Conservation (phyloP, 208 protist genomes). For the Acanthamoeba healyi region DNA sequence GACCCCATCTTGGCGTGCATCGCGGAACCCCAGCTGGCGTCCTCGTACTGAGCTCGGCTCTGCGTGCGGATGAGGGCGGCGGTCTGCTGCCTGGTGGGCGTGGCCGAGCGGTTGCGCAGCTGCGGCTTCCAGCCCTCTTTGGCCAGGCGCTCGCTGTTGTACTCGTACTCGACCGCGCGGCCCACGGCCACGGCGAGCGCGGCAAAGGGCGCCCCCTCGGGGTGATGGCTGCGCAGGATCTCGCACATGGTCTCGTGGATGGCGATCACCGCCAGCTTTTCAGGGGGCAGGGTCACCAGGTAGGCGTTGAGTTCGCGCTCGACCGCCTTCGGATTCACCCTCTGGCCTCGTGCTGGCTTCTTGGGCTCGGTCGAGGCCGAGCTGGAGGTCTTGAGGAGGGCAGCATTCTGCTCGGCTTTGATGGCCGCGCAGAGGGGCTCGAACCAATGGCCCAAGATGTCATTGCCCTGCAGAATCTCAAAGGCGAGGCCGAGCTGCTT, state of each 20-base stretch:
- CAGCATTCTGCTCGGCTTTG: slow-evolving; percentile 32
- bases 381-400: neutral
- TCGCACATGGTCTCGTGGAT: slow-evolving; percentile 60
- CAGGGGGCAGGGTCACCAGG: slow-evolving; percentile 44
- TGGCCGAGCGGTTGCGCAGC: neutral
- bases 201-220: neutral
- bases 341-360: no score
- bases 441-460: slow-evolving; percentile 76
- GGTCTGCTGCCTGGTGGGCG: neutral
- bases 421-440: slow-evolving; percentile 65
- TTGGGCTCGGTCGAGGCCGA: no score
- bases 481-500: slow-evolving; percentile 36
- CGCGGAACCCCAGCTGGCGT: neutral
- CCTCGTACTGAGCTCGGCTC: neutral
- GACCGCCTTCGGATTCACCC: neutral
- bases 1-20: slow-evolving; percentile 9
- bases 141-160: slow-evolving; percentile 25
- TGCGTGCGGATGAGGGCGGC: neutral
- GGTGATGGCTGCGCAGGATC: neutral
- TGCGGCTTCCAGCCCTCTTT: slow-evolving; percentile 43
- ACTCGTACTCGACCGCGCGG: slow-evolving; percentile 50
- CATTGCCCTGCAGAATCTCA: slow-evolving; percentile 2
- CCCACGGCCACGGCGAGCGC: neutral
- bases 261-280: slow-evolving; percentile 75
- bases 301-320: neutral